These are phyloP conservation scores for Tetragonia tetragonoides DNA, from an alignment of 148 eudicot species.

Conservation along the genomic window DNA sequence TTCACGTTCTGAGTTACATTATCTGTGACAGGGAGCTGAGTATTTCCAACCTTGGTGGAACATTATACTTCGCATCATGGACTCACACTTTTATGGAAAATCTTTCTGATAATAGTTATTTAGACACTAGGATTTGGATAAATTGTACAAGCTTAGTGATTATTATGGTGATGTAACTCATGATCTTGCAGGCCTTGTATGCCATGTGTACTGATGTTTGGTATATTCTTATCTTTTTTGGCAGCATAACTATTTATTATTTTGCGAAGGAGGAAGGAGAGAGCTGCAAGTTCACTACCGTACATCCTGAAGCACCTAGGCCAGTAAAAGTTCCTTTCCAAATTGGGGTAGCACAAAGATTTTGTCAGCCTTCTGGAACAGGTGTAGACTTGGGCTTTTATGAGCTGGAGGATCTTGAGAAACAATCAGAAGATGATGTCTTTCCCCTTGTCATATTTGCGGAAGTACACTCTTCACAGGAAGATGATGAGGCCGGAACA, in stretches of 20 bases:
- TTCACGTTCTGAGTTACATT: no score
- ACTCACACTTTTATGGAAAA: no score
- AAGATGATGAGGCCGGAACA: conserved; percentile 24
- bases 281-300: conserved; percentile 46
- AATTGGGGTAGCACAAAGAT: conserved; percentile 70
- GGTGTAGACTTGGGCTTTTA: conserved; percentile 78
- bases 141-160: background rate
- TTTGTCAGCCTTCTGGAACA: conserved; percentile 71
- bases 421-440: conserved; percentile 58
- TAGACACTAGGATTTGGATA: background rate
- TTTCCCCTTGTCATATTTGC: conserved; percentile 80
- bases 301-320: conserved; percentile 44
- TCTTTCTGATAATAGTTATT: background rate
- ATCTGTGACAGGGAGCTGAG: no score
- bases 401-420: conserved; percentile 55
- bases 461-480: conserved; percentile 38
- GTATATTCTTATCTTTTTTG: conserved; percentile 3
- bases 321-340: conserved; percentile 66
- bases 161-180: background rate
- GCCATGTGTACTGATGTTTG: conserved; percentile 7
- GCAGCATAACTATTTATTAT: conserved; percentile 70
- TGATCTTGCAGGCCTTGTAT: background rate
- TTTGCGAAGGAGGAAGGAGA: conserved; percentile 88
- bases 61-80: no score
- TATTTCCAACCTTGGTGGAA: no score